These are phyloP conservation scores for Neocallimastix lanati DNA, from an alignment of 192 early-diverging fungal genomes.

Conservation along the genomic window DNA sequence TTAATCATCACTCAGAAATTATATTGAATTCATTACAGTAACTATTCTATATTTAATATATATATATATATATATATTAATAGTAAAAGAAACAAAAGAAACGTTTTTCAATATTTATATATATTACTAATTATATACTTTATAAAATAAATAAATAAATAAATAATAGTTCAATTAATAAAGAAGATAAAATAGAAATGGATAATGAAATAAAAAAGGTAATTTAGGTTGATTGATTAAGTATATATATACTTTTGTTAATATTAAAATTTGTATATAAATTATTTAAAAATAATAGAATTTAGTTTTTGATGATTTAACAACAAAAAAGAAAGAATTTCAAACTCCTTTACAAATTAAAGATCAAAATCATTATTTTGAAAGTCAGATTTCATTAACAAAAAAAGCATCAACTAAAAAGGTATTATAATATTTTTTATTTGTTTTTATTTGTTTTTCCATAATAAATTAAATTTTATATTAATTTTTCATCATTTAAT, in stretches of 20 bases:
- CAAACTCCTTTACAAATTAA: slow-evolving; percentile 48
- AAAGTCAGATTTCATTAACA: slow-evolving; percentile 27
- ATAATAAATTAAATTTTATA: too few species aligned
- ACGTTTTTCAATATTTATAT: too few species aligned
- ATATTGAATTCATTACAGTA: slow-evolving; percentile 32
- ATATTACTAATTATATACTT: too few species aligned
- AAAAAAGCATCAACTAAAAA: not conserved
- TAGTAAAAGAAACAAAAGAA: too few species aligned
- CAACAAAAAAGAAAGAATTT: slow-evolving; percentile 19
- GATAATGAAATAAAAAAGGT: not conserved
- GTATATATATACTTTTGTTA: too few species aligned
- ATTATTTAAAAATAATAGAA: slow-evolving; percentile 21
- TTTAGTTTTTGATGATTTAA: slow-evolving; percentile 52
- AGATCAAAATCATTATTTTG: slow-evolving; percentile 57
- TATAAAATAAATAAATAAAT: slow-evolving; percentile 4
- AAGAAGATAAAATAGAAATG: slow-evolving; percentile 20
- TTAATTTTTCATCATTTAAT: too few species aligned
- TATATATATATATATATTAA: not conserved
- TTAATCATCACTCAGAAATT: slow-evolving; percentile 74
- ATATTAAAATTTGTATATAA: too few species aligned
- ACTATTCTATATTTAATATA: not conserved
- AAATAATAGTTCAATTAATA: slow-evolving; percentile 7
- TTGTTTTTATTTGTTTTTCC: too few species aligned
- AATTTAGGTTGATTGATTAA: too few species aligned
- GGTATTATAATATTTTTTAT: too few species aligned